Percentiles rank a stretch among this genome's conserved stretches.
Conservation (phyloP, 495 filamentous ascomycete species). For the Hypoxylon cercidicola region DNA sequence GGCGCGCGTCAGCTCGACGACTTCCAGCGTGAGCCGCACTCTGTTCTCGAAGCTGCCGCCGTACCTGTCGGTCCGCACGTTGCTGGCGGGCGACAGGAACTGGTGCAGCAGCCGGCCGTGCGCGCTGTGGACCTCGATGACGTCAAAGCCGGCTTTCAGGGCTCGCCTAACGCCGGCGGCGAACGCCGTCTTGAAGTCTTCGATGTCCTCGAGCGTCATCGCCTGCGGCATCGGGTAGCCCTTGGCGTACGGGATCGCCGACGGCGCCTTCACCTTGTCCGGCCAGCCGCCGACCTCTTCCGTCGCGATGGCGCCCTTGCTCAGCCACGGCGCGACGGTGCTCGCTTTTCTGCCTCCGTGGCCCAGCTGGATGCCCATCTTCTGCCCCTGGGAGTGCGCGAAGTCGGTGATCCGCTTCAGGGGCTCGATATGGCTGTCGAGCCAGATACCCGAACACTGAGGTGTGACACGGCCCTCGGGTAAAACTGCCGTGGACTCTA, state of each 20-base stretch:
- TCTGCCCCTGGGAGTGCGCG: too few species aligned
- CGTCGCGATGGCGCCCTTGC: conserved; percentile 57
- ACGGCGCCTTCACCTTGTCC: conserved; percentile 65
- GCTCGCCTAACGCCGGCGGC: conserved; percentile 63
- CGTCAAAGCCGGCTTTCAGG: conserved; percentile 65
- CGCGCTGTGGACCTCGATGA: conserved; percentile 59
- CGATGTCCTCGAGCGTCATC: conserved; percentile 68
- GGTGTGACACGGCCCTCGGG: too few species aligned
- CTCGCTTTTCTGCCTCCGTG: too few species aligned
- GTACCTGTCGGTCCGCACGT: conserved; percentile 70
- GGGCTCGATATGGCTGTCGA: too few species aligned
- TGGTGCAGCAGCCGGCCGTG: conserved; percentile 66
- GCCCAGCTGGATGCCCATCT: too few species aligned
- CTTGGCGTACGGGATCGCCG: conserved; percentile 64
- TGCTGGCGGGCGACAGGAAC: conserved; percentile 65
- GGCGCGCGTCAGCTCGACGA: conserved; percentile 63
- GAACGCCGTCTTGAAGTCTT: conserved; percentile 65
- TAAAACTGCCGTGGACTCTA: too few species aligned
- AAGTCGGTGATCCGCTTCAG: too few species aligned
- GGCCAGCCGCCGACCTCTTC: conserved; percentile 71
- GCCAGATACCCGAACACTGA: too few species aligned
- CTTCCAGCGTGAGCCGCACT: conserved; percentile 62
- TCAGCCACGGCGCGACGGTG: conserved; percentile 48
- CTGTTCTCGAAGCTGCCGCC: conserved; percentile 73
- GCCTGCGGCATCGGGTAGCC: conserved; percentile 61